A percentile compares a stretch with the other conserved stretches of the same genome.
Conservation (phyloP, 2,329 filamentous ascomycete genomes). For the Venturiaceae sp. region DNA sequence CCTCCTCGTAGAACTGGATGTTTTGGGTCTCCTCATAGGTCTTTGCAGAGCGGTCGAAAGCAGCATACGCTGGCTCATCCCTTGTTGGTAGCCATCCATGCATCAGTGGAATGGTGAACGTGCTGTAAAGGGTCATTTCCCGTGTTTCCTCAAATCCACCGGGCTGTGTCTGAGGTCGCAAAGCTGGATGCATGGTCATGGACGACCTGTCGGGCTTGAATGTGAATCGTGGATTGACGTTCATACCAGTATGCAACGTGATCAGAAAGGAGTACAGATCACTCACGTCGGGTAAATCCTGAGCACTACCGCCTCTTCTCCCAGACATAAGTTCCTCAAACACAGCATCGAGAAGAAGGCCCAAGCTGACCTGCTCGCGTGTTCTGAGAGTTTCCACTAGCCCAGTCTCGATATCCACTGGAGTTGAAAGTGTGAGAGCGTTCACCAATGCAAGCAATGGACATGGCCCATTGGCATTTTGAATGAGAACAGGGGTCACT, state of each 20-base stretch:
- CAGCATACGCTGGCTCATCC: constrained; percentile 55
- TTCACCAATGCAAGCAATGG: constrained; percentile 90
- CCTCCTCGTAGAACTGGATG: constrained; percentile 78
- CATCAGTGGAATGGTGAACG: constrained; percentile 78
- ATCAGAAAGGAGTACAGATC: constrained; percentile 84
- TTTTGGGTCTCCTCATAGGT: constrained; percentile 92
- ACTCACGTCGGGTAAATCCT: constrained; percentile 69
- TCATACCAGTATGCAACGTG: constrained; percentile 91
- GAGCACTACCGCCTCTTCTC: constrained; percentile 52
- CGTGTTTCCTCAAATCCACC: constrained; percentile 79
- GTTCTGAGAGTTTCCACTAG: constrained; percentile 68
- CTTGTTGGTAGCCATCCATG: constrained; percentile 83
- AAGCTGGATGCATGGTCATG: constrained; percentile 20
- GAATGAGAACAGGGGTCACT: constrained; percentile 77
- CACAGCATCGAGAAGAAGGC: constrained; percentile 75
- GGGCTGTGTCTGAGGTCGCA: constrained; percentile 30
- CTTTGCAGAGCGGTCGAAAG: constrained; percentile 63
- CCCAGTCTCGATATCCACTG: constrained; percentile 54
- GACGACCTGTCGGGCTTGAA: constrained; percentile 24
- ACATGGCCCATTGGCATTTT: constrained; percentile 92
- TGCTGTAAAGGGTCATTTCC: constrained; percentile 86
- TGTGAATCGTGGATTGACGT: constrained; percentile 81
- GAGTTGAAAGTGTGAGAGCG: constrained; percentile 75
- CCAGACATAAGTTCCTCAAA: constrained; percentile 89
- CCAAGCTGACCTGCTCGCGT: constrained; percentile 80